Evolutionary conservation across 2,329 filamentous ascomycete genomes (phyloP).

Genomic region (Penicillium sp.): DNA sequence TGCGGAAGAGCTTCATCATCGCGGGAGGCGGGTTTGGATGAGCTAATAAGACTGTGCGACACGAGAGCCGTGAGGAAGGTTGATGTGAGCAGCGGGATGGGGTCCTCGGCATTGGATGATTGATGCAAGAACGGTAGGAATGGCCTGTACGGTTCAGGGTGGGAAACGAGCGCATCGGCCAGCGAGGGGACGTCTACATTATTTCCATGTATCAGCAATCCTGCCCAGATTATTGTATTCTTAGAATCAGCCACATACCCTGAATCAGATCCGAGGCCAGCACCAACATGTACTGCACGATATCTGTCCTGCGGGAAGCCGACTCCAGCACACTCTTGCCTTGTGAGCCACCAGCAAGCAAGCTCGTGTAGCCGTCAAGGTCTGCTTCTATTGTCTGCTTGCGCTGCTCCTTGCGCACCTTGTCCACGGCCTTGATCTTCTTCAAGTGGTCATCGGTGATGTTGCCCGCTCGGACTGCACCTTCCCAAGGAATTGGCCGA

Average conservation of each 20-base stretch:
- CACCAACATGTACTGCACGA: conserved; percentile 93
- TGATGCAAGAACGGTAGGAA: conserved; percentile 83
- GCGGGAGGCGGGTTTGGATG: conserved; percentile 60
- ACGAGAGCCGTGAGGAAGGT: conserved; percentile 82
- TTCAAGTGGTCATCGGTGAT: conserved; percentile 91
- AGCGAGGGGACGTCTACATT: conserved; percentile 73
- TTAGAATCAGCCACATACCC: conserved; percentile 52
- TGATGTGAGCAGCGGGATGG: conserved; percentile 85
- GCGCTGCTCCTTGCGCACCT: conserved; percentile 88
- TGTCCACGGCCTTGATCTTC: conserved; percentile 96
- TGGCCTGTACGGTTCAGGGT: conserved; percentile 70
- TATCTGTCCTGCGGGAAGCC: conserved; percentile 81
- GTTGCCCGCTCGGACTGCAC: conserved; percentile 87
- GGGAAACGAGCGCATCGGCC: conserved; percentile 72
- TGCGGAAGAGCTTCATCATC: conserved; percentile 77
- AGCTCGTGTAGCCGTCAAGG: conserved; percentile 72
- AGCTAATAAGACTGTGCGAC: conserved; percentile 60
- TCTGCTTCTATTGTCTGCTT: conserved; percentile 79
- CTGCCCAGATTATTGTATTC: background rate
- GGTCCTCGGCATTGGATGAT: conserved; percentile 79
- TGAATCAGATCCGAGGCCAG: conserved; percentile 84
- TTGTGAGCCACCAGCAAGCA: conserved; percentile 71
- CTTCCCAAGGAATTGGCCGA: conserved; percentile 96
- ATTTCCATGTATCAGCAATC: background rate
- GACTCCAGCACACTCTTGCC: conserved; percentile 79